A percentile compares a stretch with the other conserved stretches of the same genome.
These are phyloP conservation scores for Plantago ovata DNA, from an alignment of 257 asterid genomes.

Conservation along the genomic window DNA sequence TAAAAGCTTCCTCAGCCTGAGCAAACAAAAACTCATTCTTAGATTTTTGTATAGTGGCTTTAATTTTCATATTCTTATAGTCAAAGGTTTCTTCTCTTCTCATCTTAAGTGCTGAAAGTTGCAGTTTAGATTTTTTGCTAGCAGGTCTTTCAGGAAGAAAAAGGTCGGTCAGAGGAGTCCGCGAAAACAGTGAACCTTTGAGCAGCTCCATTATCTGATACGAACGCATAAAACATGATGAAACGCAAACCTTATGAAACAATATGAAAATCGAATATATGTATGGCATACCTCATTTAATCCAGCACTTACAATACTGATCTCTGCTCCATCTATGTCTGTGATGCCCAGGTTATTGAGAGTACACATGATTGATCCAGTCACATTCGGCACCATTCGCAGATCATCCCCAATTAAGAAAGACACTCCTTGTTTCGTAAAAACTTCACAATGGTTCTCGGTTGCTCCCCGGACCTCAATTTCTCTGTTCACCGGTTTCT, in stretches of 20 bases:
- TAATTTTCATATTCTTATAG: slow-evolving; percentile 4
- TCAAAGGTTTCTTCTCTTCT: not conserved
- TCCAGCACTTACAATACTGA: not conserved
- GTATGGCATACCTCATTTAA: too few relatives aligned
- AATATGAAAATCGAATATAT: too few relatives aligned
- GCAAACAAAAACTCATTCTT: slow-evolving; percentile 10
- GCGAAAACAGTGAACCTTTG: slow-evolving; percentile 10
- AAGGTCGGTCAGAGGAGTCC: slow-evolving; percentile 22
- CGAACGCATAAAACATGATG: too few relatives aligned
- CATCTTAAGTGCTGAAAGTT: too few relatives aligned
- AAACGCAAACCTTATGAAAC: too few relatives aligned
- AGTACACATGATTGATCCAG: slow-evolving; percentile 5
- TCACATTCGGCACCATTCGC: slow-evolving; percentile 4
- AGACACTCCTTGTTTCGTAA: not conserved
- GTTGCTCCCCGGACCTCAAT: not conserved
- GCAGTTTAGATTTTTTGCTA: too few relatives aligned
- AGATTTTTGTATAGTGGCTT: slow-evolving; percentile 12
- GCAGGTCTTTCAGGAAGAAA: too few relatives aligned
- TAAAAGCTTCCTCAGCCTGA: slow-evolving; percentile 16
- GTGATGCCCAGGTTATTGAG: slow-evolving; percentile 9
- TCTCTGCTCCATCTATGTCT: slow-evolving; percentile 6
- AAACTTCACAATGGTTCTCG: too few relatives aligned
- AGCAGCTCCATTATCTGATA: slow-evolving; percentile 25
- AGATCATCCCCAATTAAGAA: slow-evolving; percentile 24
- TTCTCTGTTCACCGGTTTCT: not conserved